A percentile compares a stretch with the other conserved stretches of the same genome.
These are phyloP conservation scores for Penicillium desertorum DNA, from an alignment of 495 filamentous ascomycete species.

Conservation along the genomic window DNA sequence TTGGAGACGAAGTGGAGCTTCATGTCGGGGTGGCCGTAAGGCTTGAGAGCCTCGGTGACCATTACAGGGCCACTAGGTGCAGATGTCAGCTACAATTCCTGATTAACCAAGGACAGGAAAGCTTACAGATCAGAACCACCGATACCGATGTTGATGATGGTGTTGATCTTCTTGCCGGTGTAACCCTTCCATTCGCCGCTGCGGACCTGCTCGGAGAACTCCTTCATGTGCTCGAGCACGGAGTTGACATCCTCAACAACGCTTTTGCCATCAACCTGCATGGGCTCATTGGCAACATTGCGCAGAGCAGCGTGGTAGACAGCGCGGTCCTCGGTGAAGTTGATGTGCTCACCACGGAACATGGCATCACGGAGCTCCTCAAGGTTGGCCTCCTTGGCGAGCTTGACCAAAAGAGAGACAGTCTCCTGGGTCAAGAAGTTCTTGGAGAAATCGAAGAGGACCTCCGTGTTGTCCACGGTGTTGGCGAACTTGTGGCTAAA, in stretches of 20 bases:
- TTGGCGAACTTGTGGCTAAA: constrained; percentile 84
- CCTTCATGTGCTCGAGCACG: constrained; percentile 94
- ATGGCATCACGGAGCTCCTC: constrained; percentile 94
- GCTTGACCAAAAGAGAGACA: constrained; percentile 75
- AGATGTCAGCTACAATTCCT: constrained; percentile 33
- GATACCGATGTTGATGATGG: constrained; percentile 96
- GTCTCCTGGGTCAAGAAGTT: constrained; percentile 96
- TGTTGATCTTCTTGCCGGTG: constrained; percentile 96
- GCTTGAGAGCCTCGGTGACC: constrained; percentile 95
- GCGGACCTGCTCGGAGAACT: constrained; percentile 90
- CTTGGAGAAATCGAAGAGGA: constrained; percentile 98
- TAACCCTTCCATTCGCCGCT: constrained; percentile 98
- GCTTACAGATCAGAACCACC: constrained; percentile 96
- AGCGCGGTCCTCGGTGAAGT: constrained; percentile 95
- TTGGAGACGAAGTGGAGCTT: constrained; percentile 98
- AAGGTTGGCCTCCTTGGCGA: constrained; percentile 85
- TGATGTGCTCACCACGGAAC: constrained; percentile 97
- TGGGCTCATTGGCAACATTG: constrained; percentile 78
- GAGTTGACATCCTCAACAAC: constrained; percentile 92
- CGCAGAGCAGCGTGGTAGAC: constrained; percentile 94
- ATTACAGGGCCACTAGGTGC: constrained; percentile 83
- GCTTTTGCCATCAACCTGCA: constrained; percentile 92
- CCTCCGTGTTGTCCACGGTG: constrained; percentile 72
- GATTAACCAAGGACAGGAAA: background rate
- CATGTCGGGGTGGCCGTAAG: constrained; percentile 80